phyloP scores from a whole-genome alignment of 2,329 filamentous ascomycete genomes.

The Aspergillus awamori region DNA sequence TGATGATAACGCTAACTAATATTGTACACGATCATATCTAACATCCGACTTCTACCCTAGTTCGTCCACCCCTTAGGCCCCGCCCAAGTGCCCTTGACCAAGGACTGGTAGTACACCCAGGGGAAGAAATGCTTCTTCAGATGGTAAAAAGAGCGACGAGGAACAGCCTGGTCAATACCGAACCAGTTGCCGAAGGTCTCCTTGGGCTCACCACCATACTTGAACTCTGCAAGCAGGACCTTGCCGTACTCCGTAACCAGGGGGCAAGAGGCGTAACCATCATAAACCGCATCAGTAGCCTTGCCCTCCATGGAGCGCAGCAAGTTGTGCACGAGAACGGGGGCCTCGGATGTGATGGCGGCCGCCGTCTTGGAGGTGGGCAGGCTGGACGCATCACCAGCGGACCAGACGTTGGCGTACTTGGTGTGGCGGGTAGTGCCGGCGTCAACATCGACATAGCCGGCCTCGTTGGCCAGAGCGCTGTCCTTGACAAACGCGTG shows the following conservation, averaged over 20 bases:
- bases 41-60: neutral
- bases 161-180: conserved; percentile 60
- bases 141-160: conserved; percentile 62
- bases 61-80: conserved; percentile 58
- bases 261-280: conserved; percentile 61
- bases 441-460: conserved; percentile 62
- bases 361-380: conserved; percentile 62
- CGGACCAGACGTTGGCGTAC: conserved; percentile 61
- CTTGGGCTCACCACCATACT: conserved; percentile 64
- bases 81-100: conserved; percentile 66
- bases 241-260: conserved; percentile 62
- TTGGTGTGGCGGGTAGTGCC: conserved; percentile 57
- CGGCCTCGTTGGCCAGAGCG: conserved; percentile 57
- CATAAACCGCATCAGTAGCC: conserved; percentile 49
- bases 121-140: conserved; percentile 70
- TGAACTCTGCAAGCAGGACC: conserved; percentile 67
- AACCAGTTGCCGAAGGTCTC: conserved; percentile 62
- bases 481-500: conserved; percentile 59
- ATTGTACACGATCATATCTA: neutral
- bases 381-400: conserved; percentile 61
- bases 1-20: neutral
- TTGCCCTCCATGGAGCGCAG: conserved; percentile 51
- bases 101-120: conserved; percentile 64
- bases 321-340: conserved; percentile 56
- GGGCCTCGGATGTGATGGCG: conserved; percentile 56